Base-by-base conservation (phyloP, 83 land plant genomes). In the Larix sibirica region DNA sequence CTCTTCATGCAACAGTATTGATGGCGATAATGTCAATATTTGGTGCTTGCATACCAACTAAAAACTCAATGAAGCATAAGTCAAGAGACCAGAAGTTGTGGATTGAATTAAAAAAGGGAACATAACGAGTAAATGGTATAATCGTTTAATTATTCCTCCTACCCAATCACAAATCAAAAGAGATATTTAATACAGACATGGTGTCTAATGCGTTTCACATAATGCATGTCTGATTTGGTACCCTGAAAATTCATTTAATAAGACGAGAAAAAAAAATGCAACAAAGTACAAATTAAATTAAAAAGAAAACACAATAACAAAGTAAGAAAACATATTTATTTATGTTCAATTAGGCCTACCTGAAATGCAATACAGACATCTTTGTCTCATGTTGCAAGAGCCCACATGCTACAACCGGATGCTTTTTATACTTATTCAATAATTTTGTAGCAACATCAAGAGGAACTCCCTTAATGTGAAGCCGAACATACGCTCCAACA, bases 311-410 rank as follows among this genome's bases (percentile, higher is more conserved):
- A n/a, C 14, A 44, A n/a, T n/a, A 38, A 40, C 42, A 36, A 42
- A 40, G 33, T 4, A 68, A 33, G 58, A 68, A 38, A 68, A 40
- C 21, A 24, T 50, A 73, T 67, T 18, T 24, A 81, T 31, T 28
- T 74, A n/a, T 77, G 44, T 62, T 42, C 79, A 26, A 8, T 16
- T 10, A 4, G n/a, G 33, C 13, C 6, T 91, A 96, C 99, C 99
- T 96, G 86, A 96, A 97, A 84, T 97, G 99, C 74, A 97, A 89
- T 50, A 96, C 99, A 83, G 99, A 95, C 95, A 97, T 95, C 87
- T 96, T 96, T 13, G 97, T 89, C 86, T 97, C 99, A 83, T 97
- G 99, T 80, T 95, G 97, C 82, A 97, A 83, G 33, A 97, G 95
- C 13, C 99, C 99, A 90, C 91, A 94, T 50, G 86, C 91, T 36